phyloP scores from a whole-genome alignment of 768 basidiomycete species.

The Boletus vinaceobasis region DNA sequence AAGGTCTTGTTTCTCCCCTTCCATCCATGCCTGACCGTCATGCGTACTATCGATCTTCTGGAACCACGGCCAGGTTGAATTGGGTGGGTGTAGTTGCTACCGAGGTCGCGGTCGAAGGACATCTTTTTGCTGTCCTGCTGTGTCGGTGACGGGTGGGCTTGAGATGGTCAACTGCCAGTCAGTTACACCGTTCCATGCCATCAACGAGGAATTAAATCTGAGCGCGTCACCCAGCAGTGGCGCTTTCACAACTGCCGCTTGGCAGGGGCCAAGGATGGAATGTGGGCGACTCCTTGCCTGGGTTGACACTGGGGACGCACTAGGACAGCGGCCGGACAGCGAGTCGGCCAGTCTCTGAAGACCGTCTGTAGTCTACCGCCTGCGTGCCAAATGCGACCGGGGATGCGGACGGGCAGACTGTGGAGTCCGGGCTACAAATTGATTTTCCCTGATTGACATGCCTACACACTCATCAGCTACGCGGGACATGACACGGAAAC shows the following conservation, averaged over 20 bases:
- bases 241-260: background rate
- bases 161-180: background rate
- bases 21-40: constrained; percentile 29
- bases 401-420: background rate
- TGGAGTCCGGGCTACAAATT: too few relatives aligned
- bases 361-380: background rate
- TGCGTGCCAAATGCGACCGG: background rate
- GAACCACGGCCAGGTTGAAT: constrained; percentile 30
- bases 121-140: background rate
- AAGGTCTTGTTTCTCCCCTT: constrained; percentile 30
- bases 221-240: background rate
- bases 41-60: constrained; percentile 24
- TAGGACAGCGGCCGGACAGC: background rate
- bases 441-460: too few relatives aligned
- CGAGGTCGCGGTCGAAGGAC: constrained; percentile 16
- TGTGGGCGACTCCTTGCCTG: background rate
- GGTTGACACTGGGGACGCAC: background rate
- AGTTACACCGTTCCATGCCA: background rate
- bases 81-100: constrained; percentile 29
- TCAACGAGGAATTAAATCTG: background rate
- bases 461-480: too few relatives aligned
- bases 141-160: background rate
- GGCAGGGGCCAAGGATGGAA: background rate
- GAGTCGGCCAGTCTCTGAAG: background rate
- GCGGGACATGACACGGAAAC: too few relatives aligned